phyloP scores from a whole-genome alignment of 1,139 yeast genomes.

The Blastobotrys illinoisensis region DNA sequence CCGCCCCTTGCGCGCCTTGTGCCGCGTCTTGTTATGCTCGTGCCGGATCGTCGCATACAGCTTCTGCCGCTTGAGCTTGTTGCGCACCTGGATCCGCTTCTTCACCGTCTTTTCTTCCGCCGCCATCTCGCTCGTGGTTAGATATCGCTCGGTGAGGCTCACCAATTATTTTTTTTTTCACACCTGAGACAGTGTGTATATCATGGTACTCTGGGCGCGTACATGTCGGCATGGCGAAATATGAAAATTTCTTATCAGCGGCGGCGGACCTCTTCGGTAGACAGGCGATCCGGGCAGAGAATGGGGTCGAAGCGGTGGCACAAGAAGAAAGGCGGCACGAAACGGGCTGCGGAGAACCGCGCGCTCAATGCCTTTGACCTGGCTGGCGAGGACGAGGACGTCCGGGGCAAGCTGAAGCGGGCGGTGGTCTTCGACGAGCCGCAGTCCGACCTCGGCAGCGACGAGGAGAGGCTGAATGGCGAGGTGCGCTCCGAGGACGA shows the following conservation, averaged over 20 bases:
- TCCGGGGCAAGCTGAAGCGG: constrained; percentile 16
- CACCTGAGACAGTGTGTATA: background rate
- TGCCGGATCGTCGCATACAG: constrained; percentile 69
- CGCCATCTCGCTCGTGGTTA: background rate
- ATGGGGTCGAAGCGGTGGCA: background rate
- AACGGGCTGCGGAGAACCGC: background rate
- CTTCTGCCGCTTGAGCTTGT: constrained; percentile 76
- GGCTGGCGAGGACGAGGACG: constrained; percentile 37
- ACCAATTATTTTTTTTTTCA: background rate
- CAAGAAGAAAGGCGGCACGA: background rate
- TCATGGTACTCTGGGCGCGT: background rate
- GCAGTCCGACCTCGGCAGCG: constrained; percentile 28
- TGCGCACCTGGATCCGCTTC: constrained; percentile 44
- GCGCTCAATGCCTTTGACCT: constrained; percentile 46
- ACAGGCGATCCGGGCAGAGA: background rate
- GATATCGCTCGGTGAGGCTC: background rate
- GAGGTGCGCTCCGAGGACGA: constrained; percentile 35
- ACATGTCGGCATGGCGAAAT: background rate
- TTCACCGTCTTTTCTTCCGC: constrained; percentile 24
- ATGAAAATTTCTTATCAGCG: background rate
- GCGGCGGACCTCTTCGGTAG: background rate
- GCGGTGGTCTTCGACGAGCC: constrained; percentile 11
- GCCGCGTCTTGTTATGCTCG: constrained; percentile 71
- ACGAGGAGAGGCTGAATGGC: constrained; percentile 29
- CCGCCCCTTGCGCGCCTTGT: constrained; percentile 65